phyloP scores from a whole-genome alignment of 106 monocot species.

The Ottelia alismoides region DNA sequence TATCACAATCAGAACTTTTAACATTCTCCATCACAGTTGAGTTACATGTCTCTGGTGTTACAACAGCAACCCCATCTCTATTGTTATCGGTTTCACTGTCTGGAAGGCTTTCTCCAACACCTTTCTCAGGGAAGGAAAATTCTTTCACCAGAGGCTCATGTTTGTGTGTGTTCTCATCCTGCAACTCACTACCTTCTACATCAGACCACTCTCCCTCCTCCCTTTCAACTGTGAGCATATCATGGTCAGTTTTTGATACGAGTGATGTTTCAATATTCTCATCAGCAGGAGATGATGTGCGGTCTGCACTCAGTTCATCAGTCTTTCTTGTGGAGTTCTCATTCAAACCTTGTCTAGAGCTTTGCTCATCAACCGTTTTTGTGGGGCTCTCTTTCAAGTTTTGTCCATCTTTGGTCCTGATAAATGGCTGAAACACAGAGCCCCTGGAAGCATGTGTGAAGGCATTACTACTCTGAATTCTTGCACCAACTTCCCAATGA shows the following conservation, averaged over 20 bases:
- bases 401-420: constrained; percentile 38
- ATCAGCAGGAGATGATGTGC: no score
- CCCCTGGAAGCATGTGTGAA: constrained; percentile 64
- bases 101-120: constrained; percentile 7
- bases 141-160: constrained; percentile 19
- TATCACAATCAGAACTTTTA: constrained; percentile 23
- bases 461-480: constrained; percentile 48
- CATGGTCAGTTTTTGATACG: constrained; percentile 6
- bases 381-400: no score
- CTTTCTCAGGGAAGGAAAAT: constrained; percentile 4
- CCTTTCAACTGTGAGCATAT: constrained; percentile 50
- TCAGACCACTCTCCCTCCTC: constrained; percentile 98
- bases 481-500: constrained; percentile 22
- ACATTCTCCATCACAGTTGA: constrained; percentile 10
- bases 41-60: constrained; percentile 9
- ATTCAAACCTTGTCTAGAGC: no score
- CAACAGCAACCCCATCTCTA: constrained; percentile 16
- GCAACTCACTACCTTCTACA: constrained; percentile 25
- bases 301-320: no score
- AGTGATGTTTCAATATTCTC: not conserved
- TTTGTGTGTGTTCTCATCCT: constrained; percentile 12
- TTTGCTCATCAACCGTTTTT: no score
- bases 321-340: no score
- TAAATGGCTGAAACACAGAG: constrained; percentile 88
- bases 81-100: constrained; percentile 12